Conservation (phyloP, 345 rosid species). For the Citrus sp. region DNA sequence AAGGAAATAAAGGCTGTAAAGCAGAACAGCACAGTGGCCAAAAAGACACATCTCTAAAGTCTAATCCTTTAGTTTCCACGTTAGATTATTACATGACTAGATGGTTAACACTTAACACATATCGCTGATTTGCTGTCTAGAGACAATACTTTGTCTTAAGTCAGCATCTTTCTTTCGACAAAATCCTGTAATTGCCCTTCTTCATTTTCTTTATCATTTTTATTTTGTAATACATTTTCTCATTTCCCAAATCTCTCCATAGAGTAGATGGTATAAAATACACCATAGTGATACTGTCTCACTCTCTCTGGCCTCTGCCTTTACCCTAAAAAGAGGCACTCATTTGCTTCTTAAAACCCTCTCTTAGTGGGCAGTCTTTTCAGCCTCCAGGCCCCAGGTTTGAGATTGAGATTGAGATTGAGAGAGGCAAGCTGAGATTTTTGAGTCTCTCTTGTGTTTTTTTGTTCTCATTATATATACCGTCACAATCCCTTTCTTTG, state of each 20-base stretch:
- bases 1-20: neutral
- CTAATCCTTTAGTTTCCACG: neutral
- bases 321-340: conserved; percentile 41
- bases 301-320: neutral
- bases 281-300: neutral
- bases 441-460: neutral
- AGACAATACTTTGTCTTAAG: neutral
- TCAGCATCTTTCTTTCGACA: neutral
- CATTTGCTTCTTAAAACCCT: conserved; percentile 43
- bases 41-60: neutral
- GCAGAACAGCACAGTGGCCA: neutral
- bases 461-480: conserved; percentile 16
- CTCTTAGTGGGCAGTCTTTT: conserved; percentile 31
- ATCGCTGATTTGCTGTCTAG: neutral
- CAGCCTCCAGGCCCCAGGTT: conserved; percentile 24
- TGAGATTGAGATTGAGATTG: conserved; percentile 1
- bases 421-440: conserved; percentile 11
- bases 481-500: conserved; percentile 15
- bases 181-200: conserved; percentile 2
- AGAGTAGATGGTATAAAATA: too few relatives aligned
- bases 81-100: neutral
- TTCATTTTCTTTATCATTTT: neutral
- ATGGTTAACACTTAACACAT: neutral
- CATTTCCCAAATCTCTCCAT: neutral
- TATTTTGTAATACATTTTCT: neutral